Evolutionary conservation across 2,329 filamentous ascomycete genomes (phyloP).

Genomic region (Clonostachys rosea): DNA sequence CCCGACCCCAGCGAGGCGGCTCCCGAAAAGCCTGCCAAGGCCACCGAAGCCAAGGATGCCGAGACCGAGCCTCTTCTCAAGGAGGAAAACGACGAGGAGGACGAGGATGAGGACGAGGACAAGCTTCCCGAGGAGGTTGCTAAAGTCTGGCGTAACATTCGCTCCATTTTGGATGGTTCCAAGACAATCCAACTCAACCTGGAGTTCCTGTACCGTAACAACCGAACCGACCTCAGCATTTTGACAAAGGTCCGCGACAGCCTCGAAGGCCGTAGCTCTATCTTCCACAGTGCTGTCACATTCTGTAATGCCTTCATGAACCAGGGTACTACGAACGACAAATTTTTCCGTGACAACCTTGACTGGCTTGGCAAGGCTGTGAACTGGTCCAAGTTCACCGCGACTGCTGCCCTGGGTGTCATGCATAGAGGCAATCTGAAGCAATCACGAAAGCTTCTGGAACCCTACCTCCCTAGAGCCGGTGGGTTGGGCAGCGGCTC

Average conservation of each 20-base stretch:
- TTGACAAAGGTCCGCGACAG: constrained; percentile 96
- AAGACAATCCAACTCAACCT: constrained; percentile 93
- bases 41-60: constrained; percentile 36
- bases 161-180: constrained; percentile 74
- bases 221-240: constrained; percentile 86
- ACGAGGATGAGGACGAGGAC: constrained; percentile 45
- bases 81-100: constrained; percentile 33
- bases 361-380: constrained; percentile 98
- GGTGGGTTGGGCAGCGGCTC: constrained; percentile 74
- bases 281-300: constrained; percentile 96
- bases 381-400: constrained; percentile 99
- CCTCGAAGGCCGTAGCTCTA: constrained; percentile 91
- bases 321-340: constrained; percentile 94
- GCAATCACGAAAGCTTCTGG: constrained; percentile 87
- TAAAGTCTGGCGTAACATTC: constrained; percentile 58
- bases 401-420: constrained; percentile 90
- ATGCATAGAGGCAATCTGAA: constrained; percentile 94
- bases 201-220: constrained; percentile 94
- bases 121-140: constrained; percentile 45
- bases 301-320: constrained; percentile 99
- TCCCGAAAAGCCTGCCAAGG: not conserved
- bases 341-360: constrained; percentile 96
- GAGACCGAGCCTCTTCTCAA: constrained; percentile 39
- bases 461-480: constrained; percentile 81
- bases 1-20: constrained; percentile 19